Percentiles rank a stretch among this genome's conserved stretches.
phyloP scores from a whole-genome alignment of 2,329 filamentous ascomycete genomes.

The Stachybotrys elegans region DNA sequence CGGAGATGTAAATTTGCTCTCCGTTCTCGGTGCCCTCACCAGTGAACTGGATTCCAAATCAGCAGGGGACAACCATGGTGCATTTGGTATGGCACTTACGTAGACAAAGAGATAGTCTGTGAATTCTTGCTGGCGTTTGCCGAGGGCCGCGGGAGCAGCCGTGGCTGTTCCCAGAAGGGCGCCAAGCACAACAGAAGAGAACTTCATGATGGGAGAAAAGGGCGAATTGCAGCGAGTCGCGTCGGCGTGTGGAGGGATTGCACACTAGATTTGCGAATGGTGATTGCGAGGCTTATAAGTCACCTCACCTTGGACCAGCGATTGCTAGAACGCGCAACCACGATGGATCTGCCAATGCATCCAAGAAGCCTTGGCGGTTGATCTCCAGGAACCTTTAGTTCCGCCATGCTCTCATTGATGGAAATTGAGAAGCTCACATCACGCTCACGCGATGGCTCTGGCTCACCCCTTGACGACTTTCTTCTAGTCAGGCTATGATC shows the following conservation, averaged over 20 bases:
- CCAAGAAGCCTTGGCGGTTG: no score
- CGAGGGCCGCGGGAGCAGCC: not conserved
- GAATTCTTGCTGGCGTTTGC: not conserved
- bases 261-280: not conserved
- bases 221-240: no score
- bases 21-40: not conserved
- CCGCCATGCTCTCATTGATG: not conserved
- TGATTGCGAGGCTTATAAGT: not conserved
- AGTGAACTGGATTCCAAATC: not conserved
- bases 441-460: no score
- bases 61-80: not conserved
- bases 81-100: not conserved
- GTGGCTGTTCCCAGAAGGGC: not conserved
- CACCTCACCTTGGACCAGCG: not conserved
- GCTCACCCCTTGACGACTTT: no score
- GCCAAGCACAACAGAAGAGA: not conserved
- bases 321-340: not conserved
- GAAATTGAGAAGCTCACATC: not conserved
- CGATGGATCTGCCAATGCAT: not conserved
- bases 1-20: not conserved
- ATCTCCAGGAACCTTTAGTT: not conserved
- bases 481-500: no score
- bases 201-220: not conserved
- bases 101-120: not conserved
- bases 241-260: not conserved